Evolutionary conservation across 495 filamentous ascomycete genomes (phyloP).

Genomic region (Trichoderma parareesei): DNA sequence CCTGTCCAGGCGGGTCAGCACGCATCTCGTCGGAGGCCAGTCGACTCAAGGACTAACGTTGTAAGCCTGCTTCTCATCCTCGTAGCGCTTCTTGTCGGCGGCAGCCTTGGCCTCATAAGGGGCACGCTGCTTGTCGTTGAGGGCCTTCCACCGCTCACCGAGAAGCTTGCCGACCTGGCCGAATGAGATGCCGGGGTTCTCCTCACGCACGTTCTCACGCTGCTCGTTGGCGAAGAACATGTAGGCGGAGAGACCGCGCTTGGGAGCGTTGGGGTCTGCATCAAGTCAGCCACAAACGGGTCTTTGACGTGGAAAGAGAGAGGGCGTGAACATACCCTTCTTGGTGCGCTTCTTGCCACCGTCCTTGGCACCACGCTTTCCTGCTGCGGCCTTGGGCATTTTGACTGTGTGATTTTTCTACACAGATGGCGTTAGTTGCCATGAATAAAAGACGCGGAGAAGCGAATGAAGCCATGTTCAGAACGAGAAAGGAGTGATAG

Average conservation of each 20-base stretch:
- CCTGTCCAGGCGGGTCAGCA: conserved; percentile 34
- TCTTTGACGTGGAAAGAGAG: conserved; percentile 67
- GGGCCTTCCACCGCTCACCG: conserved; percentile 95
- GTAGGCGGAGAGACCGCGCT: conserved; percentile 98
- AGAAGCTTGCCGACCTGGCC: conserved; percentile 97
- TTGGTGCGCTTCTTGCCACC: conserved; percentile 42
- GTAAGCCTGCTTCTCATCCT: conserved; percentile 93
- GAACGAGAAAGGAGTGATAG: background rate
- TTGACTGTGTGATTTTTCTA: conserved; percentile 14
- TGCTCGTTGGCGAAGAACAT: conserved; percentile 99
- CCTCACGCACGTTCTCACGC: conserved; percentile 93
- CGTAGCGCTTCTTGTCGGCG: conserved; percentile 96
- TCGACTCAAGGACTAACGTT: conserved; percentile 39
- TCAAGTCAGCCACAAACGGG: conserved; percentile 29
- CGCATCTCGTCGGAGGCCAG: conserved; percentile 14
- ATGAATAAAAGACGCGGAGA: too few species aligned
- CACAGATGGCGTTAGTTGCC: background rate
- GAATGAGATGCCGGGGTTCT: conserved; percentile 97
- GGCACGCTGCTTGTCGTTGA: conserved; percentile 76
- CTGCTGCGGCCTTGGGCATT: conserved; percentile 40
- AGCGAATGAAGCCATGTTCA: too few species aligned
- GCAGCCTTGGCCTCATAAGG: conserved; percentile 96
- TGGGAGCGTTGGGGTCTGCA: conserved; percentile 93
- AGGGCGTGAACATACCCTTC: conserved; percentile 40
- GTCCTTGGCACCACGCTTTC: conserved; percentile 34